These are phyloP conservation scores for Aspergillus sparsus DNA, from an alignment of 495 filamentous ascomycete species.

Conservation along the genomic window DNA sequence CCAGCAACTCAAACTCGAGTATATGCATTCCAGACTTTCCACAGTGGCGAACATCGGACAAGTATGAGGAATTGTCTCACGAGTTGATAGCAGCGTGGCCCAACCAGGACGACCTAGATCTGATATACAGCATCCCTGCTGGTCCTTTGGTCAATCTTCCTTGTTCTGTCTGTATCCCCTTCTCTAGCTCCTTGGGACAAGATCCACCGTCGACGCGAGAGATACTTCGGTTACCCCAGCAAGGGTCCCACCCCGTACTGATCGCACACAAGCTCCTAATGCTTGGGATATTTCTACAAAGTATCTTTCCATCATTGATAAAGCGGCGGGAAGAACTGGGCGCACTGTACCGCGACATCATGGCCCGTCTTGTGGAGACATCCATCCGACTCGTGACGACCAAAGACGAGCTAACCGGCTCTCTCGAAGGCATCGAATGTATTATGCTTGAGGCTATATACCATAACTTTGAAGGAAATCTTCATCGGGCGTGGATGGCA, in stretches of 20 bases:
- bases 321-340: conserved; percentile 2
- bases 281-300: conserved; percentile 45
- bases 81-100: conserved; percentile 43
- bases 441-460: conserved; percentile 50
- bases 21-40: background rate
- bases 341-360: conserved; percentile 27
- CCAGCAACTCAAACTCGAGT: background rate
- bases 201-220: conserved; percentile 25
- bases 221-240: conserved; percentile 38
- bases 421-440: conserved; percentile 51
- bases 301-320: conserved; percentile 28
- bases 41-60: background rate
- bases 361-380: conserved; percentile 35
- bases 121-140: conserved; percentile 33
- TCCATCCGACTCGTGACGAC: conserved; percentile 45
- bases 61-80: conserved; percentile 26
- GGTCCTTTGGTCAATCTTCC: conserved; percentile 30
- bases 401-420: conserved; percentile 47
- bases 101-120: conserved; percentile 34
- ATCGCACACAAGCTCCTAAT: conserved; percentile 49
- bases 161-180: conserved; percentile 29
- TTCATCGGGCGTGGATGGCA: conserved; percentile 46
- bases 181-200: conserved; percentile 10
- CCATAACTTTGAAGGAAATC: conserved; percentile 47
- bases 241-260: conserved; percentile 44